phyloP scores from a whole-genome alignment of 345 rosid species.

The Triadica sebifera region DNA sequence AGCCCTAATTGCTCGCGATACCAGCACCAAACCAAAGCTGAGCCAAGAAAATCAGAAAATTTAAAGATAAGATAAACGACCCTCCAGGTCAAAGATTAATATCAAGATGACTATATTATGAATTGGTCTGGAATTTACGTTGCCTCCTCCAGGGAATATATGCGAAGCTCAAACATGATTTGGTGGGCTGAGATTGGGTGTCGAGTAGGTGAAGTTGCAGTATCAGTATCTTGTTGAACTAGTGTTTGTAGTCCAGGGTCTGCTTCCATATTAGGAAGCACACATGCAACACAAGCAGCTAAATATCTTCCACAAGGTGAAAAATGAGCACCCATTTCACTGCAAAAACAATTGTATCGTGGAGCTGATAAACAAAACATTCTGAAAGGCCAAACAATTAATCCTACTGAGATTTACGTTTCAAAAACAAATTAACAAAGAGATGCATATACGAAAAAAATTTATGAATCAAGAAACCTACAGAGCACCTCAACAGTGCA shows the following conservation, averaged over 20 bases:
- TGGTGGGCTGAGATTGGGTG: conserved; percentile 91
- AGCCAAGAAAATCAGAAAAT: conserved; percentile 19
- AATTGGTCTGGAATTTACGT: conserved; percentile 51
- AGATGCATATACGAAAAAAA: background rate
- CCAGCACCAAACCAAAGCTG: conserved; percentile 87
- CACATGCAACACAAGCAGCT: conserved; percentile 96
- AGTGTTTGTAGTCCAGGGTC: conserved; percentile 70
- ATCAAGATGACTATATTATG: background rate
- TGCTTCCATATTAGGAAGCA: conserved; percentile 75
- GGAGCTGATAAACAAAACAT: conserved; percentile 13
- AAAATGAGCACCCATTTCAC: conserved; percentile 99
- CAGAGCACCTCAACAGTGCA: background rate
- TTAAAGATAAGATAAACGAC: conserved; percentile 15
- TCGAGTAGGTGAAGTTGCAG: conserved; percentile 88
- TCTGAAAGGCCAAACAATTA: background rate
- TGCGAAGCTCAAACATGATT: conserved; percentile 94
- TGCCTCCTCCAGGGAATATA: conserved; percentile 90
- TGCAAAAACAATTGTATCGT: conserved; percentile 35
- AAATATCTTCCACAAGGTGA: conserved; percentile 98
- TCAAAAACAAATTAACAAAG: conserved; percentile 2
- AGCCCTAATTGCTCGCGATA: conserved; percentile 87
- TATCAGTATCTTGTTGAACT: conserved; percentile 65
- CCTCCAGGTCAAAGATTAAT: conserved; percentile 8
- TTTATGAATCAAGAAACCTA: background rate
- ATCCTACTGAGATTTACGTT: background rate